Base-by-base conservation (phyloP, 2,329 filamentous ascomycete species). In the Lasiodiplodia sp. region DNA sequence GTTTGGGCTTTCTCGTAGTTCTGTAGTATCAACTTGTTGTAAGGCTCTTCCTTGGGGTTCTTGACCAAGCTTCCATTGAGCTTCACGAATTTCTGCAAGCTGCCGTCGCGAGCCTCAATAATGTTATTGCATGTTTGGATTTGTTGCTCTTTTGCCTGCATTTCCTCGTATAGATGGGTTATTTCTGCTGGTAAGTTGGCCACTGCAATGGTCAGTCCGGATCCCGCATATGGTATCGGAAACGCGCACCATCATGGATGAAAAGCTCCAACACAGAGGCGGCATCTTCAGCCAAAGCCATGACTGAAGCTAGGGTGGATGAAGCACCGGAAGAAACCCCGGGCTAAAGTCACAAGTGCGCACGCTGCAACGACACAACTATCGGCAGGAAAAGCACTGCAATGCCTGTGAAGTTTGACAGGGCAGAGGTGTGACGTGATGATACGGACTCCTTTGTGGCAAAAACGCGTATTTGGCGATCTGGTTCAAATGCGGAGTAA, bases 111-210 rank as follows among this genome's bases (percentile, higher is more conserved):
- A 69, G 91, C 89, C 51, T 89, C 87, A 75, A 94, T 92, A 71
- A 87, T 86, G 70, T 88, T 86, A 69, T 90, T 83, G 76, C 90
- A 90, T 58, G 92, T 89, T 75, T 88, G 84, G 72, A 92, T 91
- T 72, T 89, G 85, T 62, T 87, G 86, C 77, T 96, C 92, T 79
- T 94, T 95, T 77, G 92, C 90, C 75, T 89, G 85, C 71, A 95
- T 92, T 80, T 96, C 92, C 76, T 94, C 92, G 75, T 94, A 91
- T 71, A 95, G 86, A 81, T 94, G 94, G 23, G 90, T 90, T 69
- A 96, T 90, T 80, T 96, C 92, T 71, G 92, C 91, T 70, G 92
- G 92, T 34, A 95, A 85, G 75, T 96, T 96, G 74, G 91, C 89
- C 23, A 91, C 91, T 85, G 70, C 5, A 28, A 10, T 25, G 7